phyloP scores from a whole-genome alignment of 805 yeast species.

The Ogataea salicorniae region DNA sequence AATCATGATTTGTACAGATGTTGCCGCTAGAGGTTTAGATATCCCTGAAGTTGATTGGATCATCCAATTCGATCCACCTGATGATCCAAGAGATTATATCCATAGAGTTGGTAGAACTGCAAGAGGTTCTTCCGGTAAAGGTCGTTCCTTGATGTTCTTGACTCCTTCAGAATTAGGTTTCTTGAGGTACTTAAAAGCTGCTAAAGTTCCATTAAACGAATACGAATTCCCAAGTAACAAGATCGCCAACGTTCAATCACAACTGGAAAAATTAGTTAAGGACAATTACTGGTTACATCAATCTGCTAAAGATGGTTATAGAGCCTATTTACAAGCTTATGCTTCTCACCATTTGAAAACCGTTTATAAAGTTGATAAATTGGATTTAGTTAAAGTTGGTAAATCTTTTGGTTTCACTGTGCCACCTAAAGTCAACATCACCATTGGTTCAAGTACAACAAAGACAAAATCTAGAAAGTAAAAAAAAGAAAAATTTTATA shows the following conservation, averaged over 20 bases:
- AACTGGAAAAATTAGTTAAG: constrained; percentile 82
- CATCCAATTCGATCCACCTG: constrained; percentile 98
- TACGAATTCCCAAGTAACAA: constrained; percentile 92
- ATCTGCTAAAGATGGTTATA: constrained; percentile 95
- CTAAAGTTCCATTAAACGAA: constrained; percentile 96
- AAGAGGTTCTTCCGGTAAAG: constrained; percentile 83
- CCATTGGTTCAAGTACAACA: constrained; percentile 79
- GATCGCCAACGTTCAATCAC: constrained; percentile 94
- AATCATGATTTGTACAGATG: constrained; percentile 91
- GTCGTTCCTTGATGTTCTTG: constrained; percentile 91
- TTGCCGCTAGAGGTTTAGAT: constrained; percentile 98
- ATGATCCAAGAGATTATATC: constrained; percentile 98
- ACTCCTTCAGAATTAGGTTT: constrained; percentile 94
- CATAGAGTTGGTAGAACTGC: constrained; percentile 99
- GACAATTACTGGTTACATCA: constrained; percentile 93
- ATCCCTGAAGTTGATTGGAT: constrained; percentile 99
- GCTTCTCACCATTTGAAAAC: constrained; percentile 95
- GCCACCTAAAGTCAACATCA: constrained; percentile 95
- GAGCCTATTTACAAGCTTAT: constrained; percentile 94
- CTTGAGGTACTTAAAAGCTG: constrained; percentile 88
- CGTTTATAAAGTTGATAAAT: constrained; percentile 92
- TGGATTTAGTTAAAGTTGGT: constrained; percentile 92
- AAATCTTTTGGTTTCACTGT: constrained; percentile 90
- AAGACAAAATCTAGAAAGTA: constrained; percentile 7
- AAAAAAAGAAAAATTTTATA: background rate